Base-by-base conservation (phyloP, 108 stramenopile genomes). In the Phaeodactylum tricornutum region DNA sequence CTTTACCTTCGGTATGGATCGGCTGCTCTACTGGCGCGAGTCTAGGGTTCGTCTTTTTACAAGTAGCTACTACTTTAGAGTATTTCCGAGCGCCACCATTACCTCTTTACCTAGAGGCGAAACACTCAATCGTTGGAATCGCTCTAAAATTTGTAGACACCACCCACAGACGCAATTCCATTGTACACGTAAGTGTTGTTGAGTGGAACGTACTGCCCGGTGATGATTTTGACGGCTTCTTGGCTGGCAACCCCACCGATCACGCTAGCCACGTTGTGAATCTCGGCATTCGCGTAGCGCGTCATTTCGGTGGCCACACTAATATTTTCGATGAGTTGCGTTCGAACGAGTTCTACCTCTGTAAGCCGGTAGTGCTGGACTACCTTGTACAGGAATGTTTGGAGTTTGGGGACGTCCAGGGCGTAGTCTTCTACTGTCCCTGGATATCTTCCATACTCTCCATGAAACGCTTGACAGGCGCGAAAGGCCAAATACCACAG, bases 171-270 rank as follows among this genome's bases (percentile, higher is more conserved):
- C 4, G 77, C 88, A 53, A 98, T 98, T 23, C 96, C 96, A 67
- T 98, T 98, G 71, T 84, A 95, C 27, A 98, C 64, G 49, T 87
- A 96, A 0, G 89, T 91, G 56, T 92, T 87, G 53, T 93, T 47
- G 21, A 96, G 8, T 1, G 93, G 92, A 11, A 82, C 65, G 68
- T 92, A 98, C 50, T 93, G 89, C 2, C 89, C 77, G 5, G 96
- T 95, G 54, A 95, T 75, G 46, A 98, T 50, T 63, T 98, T 98
- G 44, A 98, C 91, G 21, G 91, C 93, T 53, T 98, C 96, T 60
- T 98, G 96, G 35, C 81, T 69, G 14, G 94, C 94, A 19, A 95
- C 85, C 3, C 93, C 96, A 5, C 96, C 96, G 6, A 96, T 51
- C 14, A 95, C 71, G 22, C 81, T 74, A 2, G 93, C 89, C 42